phyloP scores from a whole-genome alignment of 116 monocot species.

The Zostera marina region DNA sequence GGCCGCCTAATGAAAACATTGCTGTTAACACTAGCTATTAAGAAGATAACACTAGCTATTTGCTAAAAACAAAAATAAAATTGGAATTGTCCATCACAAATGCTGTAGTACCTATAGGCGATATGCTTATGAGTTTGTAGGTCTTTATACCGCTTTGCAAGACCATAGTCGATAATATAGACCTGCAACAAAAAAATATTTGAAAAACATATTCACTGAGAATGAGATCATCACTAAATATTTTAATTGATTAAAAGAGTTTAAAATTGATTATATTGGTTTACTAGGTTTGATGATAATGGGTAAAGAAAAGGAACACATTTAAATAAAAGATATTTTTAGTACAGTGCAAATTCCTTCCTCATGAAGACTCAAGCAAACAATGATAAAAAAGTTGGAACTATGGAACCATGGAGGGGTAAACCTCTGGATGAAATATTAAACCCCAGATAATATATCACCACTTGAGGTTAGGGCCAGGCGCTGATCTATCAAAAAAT shows the following conservation, averaged over 20 bases:
- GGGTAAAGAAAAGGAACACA: neutral
- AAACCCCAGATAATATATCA: too few relatives aligned
- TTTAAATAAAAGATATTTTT: neutral
- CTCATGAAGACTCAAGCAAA: too few relatives aligned
- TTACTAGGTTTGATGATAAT: neutral
- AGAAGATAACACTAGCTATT: too few relatives aligned
- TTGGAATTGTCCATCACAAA: too few relatives aligned
- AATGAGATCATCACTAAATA: neutral
- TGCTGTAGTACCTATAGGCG: constrained; percentile 34
- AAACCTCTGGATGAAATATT: too few relatives aligned
- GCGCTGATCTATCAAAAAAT: too few relatives aligned
- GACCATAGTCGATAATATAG: constrained; percentile 59
- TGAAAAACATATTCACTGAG: neutral
- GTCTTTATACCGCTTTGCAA: constrained; percentile 53
- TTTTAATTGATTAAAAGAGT: neutral
- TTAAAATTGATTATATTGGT: neutral
- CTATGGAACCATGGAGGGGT: too few relatives aligned
- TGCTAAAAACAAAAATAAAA: too few relatives aligned
- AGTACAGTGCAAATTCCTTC: neutral
- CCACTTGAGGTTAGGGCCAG: too few relatives aligned
- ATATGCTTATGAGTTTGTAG: constrained; percentile 51
- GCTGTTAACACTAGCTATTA: too few relatives aligned
- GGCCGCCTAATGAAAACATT: too few relatives aligned
- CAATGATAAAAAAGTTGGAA: too few relatives aligned
- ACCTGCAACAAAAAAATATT: constrained; percentile 23